Evolutionary conservation across 2,329 filamentous ascomycete genomes (phyloP), one percentile per base, ranked within the genome.

Genomic region (Ascochyta lentis): DNA sequence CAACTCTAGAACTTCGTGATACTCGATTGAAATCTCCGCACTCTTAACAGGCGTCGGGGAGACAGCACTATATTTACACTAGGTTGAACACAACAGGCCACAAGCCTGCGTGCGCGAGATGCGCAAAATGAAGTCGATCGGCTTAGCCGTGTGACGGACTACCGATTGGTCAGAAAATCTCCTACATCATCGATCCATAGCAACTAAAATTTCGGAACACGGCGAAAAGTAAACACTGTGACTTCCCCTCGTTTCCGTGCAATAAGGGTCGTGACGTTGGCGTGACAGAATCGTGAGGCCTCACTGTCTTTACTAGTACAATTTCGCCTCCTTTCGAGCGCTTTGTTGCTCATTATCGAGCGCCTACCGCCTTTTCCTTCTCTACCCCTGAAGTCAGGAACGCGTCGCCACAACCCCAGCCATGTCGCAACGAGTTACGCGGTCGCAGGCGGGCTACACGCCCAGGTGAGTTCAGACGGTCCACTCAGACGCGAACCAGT

Each of bases 371-470:
- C 39, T 49, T 38, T 10, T 10, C 9, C 34, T 13, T 16, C 27
- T 7, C 35, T 45, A 40, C 54, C 54, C 55, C 46, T 48, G 31
- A 52, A 39, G 23, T 40, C 19, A 42, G 27, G 37, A 33, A 16
- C 47, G 47, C 51, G 16, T 35, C 27, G 33, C 46, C 52, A 46
- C 42, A 52, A 37, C 53, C 49, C 47, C 46, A 59, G 61, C 54
- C 63, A 77, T 77, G 74, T 70, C 72, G 34, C 63, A 71, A 65
- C 67, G 74, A 63, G 71, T 80, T 54, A 82, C 80, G 53, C 75
- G 80, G 31, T 80, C 77, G 45, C 76, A 79, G 71, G 78, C 79
- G 31, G 80, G 80, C 58, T 80, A 78, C 66, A 81, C 79, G 48
- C 79, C 79, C 35, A 77, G 71, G 80, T 81, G 68, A 68, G 77